A percentile compares a stretch with the other conserved stretches of the same genome.
Conservation (phyloP, 2,329 filamentous ascomycete species). For the Rhinocladiella similis region DNA sequence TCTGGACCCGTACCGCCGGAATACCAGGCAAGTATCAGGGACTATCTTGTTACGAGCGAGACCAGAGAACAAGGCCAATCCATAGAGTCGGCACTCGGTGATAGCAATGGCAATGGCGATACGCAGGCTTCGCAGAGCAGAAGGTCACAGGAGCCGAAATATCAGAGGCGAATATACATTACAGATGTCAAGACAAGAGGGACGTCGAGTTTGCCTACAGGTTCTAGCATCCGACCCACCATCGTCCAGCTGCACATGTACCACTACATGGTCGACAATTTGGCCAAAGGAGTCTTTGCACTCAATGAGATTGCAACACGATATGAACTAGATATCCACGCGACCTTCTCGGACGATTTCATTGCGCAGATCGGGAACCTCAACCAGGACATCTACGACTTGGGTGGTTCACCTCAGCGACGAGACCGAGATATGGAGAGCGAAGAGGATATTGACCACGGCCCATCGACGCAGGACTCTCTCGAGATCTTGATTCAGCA, state of each 20-base stretch:
- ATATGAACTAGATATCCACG: slow-evolving; percentile 66
- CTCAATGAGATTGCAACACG: slow-evolving; percentile 68
- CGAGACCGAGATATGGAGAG: not conserved
- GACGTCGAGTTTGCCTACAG: slow-evolving; percentile 63
- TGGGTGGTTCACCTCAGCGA: slow-evolving; percentile 32
- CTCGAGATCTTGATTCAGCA: slow-evolving; percentile 56
- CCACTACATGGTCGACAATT: slow-evolving; percentile 75
- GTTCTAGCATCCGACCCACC: slow-evolving; percentile 69
- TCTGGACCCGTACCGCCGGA: slow-evolving; percentile 43
- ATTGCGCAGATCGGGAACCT: slow-evolving; percentile 71
- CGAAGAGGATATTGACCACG: slow-evolving; percentile 22
- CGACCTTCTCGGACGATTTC: slow-evolving; percentile 74
- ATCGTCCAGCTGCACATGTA: slow-evolving; percentile 89
- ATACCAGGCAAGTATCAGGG: slow-evolving; percentile 47
- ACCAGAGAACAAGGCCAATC: slow-evolving; percentile 29
- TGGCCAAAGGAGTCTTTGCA: slow-evolving; percentile 70
- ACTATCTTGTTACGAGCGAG: slow-evolving; percentile 40
- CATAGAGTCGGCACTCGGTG: slow-evolving; percentile 32
- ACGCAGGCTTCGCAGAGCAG: no score
- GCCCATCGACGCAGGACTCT: slow-evolving; percentile 39
- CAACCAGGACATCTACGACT: slow-evolving; percentile 65
- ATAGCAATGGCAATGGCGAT: not conserved
- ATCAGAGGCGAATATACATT: slow-evolving; percentile 62
- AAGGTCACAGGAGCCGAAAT: slow-evolving; percentile 21
- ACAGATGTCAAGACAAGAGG: slow-evolving; percentile 85